Evolutionary conservation across 1,284 basidiomycete genomes (phyloP).

Genomic region (Microbotryum silenes-acaulis): DNA sequence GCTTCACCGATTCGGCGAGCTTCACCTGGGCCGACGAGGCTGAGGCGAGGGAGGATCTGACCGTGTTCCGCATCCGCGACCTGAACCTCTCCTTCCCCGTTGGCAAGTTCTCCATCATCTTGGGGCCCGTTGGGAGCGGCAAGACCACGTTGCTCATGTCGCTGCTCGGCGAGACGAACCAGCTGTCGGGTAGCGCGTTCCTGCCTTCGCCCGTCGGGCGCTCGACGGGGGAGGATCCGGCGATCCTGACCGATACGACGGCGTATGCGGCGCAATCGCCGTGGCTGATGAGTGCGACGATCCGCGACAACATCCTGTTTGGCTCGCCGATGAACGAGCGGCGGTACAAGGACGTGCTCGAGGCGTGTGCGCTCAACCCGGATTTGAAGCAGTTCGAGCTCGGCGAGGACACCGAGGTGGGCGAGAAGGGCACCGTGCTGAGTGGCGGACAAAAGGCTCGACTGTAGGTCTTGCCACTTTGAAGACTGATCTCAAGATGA

Average conservation of each 20-base stretch:
- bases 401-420: conserved; percentile 66
- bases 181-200: conserved; percentile 47
- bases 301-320: conserved; percentile 73
- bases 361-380: conserved; percentile 66
- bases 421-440: conserved; percentile 60
- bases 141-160: conserved; percentile 47
- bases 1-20: conserved; percentile 46
- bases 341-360: conserved; percentile 63
- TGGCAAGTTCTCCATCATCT: conserved; percentile 44
- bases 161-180: conserved; percentile 53
- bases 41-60: conserved; percentile 20
- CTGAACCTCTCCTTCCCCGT: conserved; percentile 54
- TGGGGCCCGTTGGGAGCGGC: conserved; percentile 45
- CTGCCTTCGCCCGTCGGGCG: conserved; percentile 48
- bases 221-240: conserved; percentile 42
- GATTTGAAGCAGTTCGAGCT: conserved; percentile 71
- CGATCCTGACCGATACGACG: conserved; percentile 62
- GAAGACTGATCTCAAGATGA: too few species aligned
- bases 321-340: conserved; percentile 56
- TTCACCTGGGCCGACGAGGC: conserved; percentile 40
- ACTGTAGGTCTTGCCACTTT: neutral
- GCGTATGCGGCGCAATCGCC: conserved; percentile 83
- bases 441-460: conserved; percentile 61
- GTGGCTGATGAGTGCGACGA: conserved; percentile 70
- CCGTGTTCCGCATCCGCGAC: conserved; percentile 44